These are phyloP conservation scores for Cyberlindnera maritima DNA, from an alignment of 805 yeast genomes.

Conservation along the genomic window DNA sequence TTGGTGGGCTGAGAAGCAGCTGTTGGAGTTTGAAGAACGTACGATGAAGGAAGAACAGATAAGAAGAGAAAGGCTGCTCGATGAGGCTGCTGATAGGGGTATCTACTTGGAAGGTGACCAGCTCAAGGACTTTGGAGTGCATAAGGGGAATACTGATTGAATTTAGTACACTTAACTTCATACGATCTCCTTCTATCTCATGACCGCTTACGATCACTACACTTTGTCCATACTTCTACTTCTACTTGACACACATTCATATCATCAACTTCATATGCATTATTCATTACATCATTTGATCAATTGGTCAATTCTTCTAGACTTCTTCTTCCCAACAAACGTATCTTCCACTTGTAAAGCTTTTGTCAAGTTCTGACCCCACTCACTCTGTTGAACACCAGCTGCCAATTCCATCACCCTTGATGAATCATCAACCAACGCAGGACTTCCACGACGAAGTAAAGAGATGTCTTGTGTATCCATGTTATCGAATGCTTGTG, in stretches of 20 bases:
- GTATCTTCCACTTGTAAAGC: constrained; percentile 20
- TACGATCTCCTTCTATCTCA: not conserved
- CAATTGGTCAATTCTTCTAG: not conserved
- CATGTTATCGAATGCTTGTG: constrained; percentile 13
- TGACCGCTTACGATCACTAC: not conserved
- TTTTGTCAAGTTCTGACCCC: constrained; percentile 20
- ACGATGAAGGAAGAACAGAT: constrained; percentile 32
- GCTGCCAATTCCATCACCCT: constrained; percentile 21
- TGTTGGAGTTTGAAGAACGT: constrained; percentile 34
- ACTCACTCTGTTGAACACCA: constrained; percentile 25
- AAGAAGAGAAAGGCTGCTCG: constrained; percentile 36
- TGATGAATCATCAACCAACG: constrained; percentile 17
- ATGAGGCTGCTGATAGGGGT: constrained; percentile 46
- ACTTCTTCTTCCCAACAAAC: constrained; percentile 12
- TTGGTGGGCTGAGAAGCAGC: constrained; percentile 41
- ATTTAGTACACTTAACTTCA: too few relatives aligned
- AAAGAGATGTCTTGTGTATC: constrained; percentile 15
- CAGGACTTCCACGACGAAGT: constrained; percentile 20
- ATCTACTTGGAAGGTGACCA: constrained; percentile 37
- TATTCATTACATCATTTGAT: not conserved
- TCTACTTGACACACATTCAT: not conserved
- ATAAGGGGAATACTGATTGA: not conserved
- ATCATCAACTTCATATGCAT: not conserved
- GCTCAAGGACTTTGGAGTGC: constrained; percentile 12
- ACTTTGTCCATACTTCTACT: not conserved